Base-by-base conservation (phyloP, 1,284 basidiomycete species). In the Puccinia hordei region DNA sequence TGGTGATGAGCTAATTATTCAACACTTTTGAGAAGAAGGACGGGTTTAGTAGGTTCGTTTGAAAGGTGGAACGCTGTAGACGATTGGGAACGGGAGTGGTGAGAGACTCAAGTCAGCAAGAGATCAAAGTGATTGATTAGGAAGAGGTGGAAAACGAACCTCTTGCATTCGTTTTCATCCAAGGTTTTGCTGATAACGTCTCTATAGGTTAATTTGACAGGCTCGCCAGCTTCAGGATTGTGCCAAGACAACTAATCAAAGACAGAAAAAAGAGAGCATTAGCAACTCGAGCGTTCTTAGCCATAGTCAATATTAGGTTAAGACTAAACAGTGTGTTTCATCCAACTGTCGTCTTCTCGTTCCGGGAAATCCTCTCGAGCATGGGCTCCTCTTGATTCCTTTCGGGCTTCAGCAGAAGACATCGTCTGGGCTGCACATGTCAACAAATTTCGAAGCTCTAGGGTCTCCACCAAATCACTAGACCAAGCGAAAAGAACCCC, bases 361-460 rank as follows among this genome's bases (percentile, higher is more conserved):
- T 89, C 88, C 1, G 94, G 91, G 88, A 87, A 98, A 87, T 99
- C 97, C 87, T 98, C 95, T 83, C 96, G 93, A 65, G 97, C 96
- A 85, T 99, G 97, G 49, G 96, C 96, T 85, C 96, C 96, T 86
- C 96, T 92, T 55, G 93, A 95, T 86, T 99, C 97, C 88, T 97
- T 93, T 83, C 97, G 92, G 77, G 94, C 95, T 81, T 95, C 94
- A 74, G 97, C 97, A 76, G 93, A 91, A 59, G 91, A 92, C 86
- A 99, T 95, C 63, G 97, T 99, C 87, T 99, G 96, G 76, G 95
- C 90, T 77, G 97, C 96, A 84, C 92, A 93, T 85, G 96, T 95
- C 84, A 97, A 89, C 82, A 98, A 88, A 88, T 99, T 99, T 86
- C 93, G 92, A 63, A 99, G 91, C 87, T 99, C 97, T 78, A 99